These are phyloP conservation scores for Zoysia pacifica DNA, from an alignment of 176 grass and related monocot genomes.

Conservation along the genomic window DNA sequence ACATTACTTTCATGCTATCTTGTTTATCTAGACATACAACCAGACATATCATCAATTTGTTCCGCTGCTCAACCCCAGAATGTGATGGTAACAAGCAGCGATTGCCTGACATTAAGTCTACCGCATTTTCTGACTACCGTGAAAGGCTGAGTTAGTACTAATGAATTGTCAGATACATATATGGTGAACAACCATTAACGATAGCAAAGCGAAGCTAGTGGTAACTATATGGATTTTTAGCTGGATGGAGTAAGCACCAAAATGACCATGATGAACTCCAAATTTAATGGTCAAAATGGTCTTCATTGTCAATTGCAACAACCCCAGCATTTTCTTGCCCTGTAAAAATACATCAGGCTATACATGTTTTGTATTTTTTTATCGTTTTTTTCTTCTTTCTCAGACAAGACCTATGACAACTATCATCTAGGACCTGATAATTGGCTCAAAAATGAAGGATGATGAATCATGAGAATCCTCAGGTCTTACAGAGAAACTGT, in stretches of 20 bases:
- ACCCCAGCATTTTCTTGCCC: neutral
- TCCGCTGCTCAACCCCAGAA: neutral
- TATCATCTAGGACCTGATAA: conserved; percentile 93
- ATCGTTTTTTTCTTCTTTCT: neutral
- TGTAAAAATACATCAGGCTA: conserved; percentile 30
- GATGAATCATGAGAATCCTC: conserved; percentile 87
- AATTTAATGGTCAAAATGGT: neutral
- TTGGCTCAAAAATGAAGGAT: conserved; percentile 94
- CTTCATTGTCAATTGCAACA: neutral
- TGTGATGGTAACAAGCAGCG: neutral
- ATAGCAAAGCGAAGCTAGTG: too few relatives aligned
- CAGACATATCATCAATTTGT: neutral
- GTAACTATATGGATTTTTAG: neutral
- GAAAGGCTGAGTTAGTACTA: neutral
- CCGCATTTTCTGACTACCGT: neutral
- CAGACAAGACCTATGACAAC: neutral
- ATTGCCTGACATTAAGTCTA: neutral
- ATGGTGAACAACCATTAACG: neutral
- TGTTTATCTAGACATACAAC: neutral
- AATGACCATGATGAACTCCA: neutral
- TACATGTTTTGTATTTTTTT: conserved; percentile 47
- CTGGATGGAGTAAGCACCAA: neutral
- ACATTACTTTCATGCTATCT: neutral
- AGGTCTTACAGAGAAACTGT: conserved; percentile 71
- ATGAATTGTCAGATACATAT: neutral